phyloP scores from a whole-genome alignment of 768 basidiomycete species.

The Solioccasus polychromus region DNA sequence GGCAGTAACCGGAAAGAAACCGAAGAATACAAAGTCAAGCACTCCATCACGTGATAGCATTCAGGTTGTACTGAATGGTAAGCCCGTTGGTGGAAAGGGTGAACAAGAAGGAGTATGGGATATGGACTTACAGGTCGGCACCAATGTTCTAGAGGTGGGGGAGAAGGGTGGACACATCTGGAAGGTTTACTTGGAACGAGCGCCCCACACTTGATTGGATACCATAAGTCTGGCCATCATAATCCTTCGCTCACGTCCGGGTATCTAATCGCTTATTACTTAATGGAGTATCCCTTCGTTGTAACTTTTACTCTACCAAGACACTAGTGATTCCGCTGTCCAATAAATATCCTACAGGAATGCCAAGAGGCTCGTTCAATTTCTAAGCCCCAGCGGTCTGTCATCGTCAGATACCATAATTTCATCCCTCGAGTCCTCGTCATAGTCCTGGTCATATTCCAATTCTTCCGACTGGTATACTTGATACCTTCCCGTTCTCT shows the following conservation, averaged over 20 bases:
- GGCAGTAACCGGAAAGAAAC: slow-evolving; percentile 31
- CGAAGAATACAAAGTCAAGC: slow-evolving; percentile 41
- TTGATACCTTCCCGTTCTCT: slow-evolving; percentile 60
- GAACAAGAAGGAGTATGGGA: slow-evolving; percentile 57
- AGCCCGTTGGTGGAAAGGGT: slow-evolving; percentile 42
- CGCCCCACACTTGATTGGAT: slow-evolving; percentile 22
- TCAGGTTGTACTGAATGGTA: slow-evolving; percentile 64
- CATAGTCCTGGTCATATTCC: slow-evolving; percentile 43
- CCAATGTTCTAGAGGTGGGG: slow-evolving; percentile 68
- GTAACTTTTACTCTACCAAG: slow-evolving; percentile 26
- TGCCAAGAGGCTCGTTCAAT: slow-evolving; percentile 9
- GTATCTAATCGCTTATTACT: slow-evolving; percentile 30
- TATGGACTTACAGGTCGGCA: slow-evolving; percentile 54
- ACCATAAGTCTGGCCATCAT: slow-evolving; percentile 3
- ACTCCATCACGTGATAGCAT: slow-evolving; percentile 43
- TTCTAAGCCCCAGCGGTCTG: slow-evolving; percentile 14
- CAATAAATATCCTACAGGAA: slow-evolving; percentile 4
- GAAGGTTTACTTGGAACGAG: slow-evolving; percentile 65
- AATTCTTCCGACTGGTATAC: slow-evolving; percentile 62
- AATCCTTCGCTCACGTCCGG: slow-evolving; percentile 9
- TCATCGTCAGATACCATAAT: slow-evolving; percentile 19
- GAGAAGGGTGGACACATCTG: slow-evolving; percentile 67
- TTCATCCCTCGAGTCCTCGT: slow-evolving; percentile 8
- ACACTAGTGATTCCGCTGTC: slow-evolving; percentile 14
- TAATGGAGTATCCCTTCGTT: slow-evolving; percentile 30